Percentiles rank a stretch among this genome's conserved stretches.
phyloP scores from a whole-genome alignment of 2,329 filamentous ascomycete species.

The Ophiocordyceps australis region DNA sequence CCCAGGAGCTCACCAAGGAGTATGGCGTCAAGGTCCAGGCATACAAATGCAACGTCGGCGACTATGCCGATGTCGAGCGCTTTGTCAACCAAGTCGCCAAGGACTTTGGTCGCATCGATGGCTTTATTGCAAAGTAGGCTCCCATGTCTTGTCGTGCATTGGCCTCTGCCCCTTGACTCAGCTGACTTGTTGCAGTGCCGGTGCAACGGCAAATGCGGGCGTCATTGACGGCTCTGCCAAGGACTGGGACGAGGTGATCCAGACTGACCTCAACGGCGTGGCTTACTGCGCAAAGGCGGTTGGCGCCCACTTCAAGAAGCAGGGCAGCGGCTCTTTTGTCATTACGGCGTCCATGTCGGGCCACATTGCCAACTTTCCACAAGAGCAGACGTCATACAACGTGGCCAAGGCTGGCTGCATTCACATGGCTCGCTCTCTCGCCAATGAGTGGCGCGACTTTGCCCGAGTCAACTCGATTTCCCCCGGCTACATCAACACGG shows the following conservation, averaged over 20 bases:
- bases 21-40: slow-evolving; percentile 51
- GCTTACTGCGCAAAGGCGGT: slow-evolving; percentile 50
- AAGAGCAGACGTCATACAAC: slow-evolving; percentile 50
- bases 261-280: slow-evolving; percentile 47
- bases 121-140: slow-evolving; percentile 58
- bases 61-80: slow-evolving; percentile 29
- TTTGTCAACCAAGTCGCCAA: slow-evolving; percentile 44
- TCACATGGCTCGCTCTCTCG: slow-evolving; percentile 25
- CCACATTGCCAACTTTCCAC: slow-evolving; percentile 52
- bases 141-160: neutral
- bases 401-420: slow-evolving; percentile 40
- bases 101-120: slow-evolving; percentile 59
- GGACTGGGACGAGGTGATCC: slow-evolving; percentile 46
- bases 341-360: slow-evolving; percentile 55
- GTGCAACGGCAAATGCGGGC: slow-evolving; percentile 49
- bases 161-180: neutral
- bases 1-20: slow-evolving; percentile 41
- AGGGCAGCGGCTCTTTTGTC: slow-evolving; percentile 46
- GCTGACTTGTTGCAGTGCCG: slow-evolving; percentile 23
- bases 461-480: slow-evolving; percentile 48
- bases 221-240: slow-evolving; percentile 50
- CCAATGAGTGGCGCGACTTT: slow-evolving; percentile 52
- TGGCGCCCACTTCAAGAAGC: slow-evolving; percentile 44
- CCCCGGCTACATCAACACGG: slow-evolving; percentile 51
- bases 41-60: slow-evolving; percentile 39